phyloP scores from a whole-genome alignment of 1,284 basidiomycete genomes.

The Pseudozyma sp. region DNA sequence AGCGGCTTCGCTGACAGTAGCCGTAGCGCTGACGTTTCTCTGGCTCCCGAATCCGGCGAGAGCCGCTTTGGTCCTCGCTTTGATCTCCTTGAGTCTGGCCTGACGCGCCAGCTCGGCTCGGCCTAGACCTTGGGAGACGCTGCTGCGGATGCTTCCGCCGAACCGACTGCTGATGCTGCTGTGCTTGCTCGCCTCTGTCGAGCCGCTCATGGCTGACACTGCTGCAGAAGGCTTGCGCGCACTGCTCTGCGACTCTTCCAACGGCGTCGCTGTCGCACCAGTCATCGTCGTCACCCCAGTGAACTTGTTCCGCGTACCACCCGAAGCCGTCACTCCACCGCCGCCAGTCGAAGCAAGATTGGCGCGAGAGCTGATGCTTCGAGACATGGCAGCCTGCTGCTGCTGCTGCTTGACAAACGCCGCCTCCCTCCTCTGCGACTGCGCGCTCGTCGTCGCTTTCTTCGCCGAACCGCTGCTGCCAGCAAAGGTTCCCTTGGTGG shows the following conservation, averaged over 20 bases:
- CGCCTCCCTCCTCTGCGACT: constrained; percentile 22
- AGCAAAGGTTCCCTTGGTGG: constrained; percentile 30
- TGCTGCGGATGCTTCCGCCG: constrained; percentile 32
- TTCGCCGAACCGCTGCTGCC: constrained; percentile 16
- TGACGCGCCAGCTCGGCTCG: constrained; percentile 40
- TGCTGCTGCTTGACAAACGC: constrained; percentile 32
- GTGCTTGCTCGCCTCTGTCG: constrained; percentile 10
- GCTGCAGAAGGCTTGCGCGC: constrained; percentile 23
- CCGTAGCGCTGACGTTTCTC: constrained; percentile 21
- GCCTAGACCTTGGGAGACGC: constrained; percentile 35
- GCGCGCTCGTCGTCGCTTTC: constrained; percentile 17
- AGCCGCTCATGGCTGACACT: constrained; percentile 3
- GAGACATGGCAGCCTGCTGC: constrained; percentile 31
- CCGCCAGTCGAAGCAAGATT: constrained; percentile 3
- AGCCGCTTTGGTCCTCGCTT: constrained; percentile 36
- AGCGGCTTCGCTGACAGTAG: neutral
- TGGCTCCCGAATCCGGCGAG: constrained; percentile 30
- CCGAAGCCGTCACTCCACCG: constrained; percentile 6
- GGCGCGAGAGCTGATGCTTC: constrained; percentile 26
- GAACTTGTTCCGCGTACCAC: constrained; percentile 29
- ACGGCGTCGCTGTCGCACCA: neutral
- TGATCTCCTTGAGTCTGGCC: constrained; percentile 41
- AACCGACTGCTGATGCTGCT: constrained; percentile 24
- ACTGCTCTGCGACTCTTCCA: neutral
- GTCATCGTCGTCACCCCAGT: constrained; percentile 16